phyloP scores from a whole-genome alignment of 768 basidiomycete genomes.

The Polyporus arcularius region DNA sequence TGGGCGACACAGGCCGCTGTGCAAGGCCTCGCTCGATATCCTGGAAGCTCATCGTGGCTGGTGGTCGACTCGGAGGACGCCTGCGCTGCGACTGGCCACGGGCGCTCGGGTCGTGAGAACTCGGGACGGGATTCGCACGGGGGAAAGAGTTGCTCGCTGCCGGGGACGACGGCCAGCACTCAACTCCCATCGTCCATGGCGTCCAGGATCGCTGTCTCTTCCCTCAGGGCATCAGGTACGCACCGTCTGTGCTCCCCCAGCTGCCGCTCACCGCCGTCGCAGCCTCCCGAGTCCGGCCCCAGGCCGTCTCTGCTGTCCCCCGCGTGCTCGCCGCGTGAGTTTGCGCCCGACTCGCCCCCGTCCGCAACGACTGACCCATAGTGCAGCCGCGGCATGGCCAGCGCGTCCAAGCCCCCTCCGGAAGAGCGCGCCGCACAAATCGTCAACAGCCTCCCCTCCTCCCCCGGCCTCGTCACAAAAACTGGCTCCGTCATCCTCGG shows the following conservation, averaged over 20 bases:
- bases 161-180: slow-evolving; percentile 15
- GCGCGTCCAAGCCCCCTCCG: slow-evolving; percentile 64
- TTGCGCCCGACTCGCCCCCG: neutral
- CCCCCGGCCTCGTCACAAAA: slow-evolving; percentile 89
- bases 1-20: slow-evolving; percentile 31
- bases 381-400: slow-evolving; percentile 66
- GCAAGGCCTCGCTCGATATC: slow-evolving; percentile 49
- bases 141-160: slow-evolving; percentile 13
- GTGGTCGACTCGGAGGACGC: too few species aligned
- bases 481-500: slow-evolving; percentile 91
- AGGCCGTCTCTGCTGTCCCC: slow-evolving; percentile 29
- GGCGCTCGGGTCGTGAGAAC: neutral
- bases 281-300: slow-evolving; percentile 50
- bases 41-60: slow-evolving; percentile 60
- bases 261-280: neutral
- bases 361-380: neutral
- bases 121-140: slow-evolving; percentile 2
- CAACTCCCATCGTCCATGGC: slow-evolving; percentile 47
- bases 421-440: slow-evolving; percentile 87
- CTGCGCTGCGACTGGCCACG: too few species aligned
- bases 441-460: slow-evolving; percentile 84
- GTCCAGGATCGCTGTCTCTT: slow-evolving; percentile 68
- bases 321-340: slow-evolving; percentile 33
- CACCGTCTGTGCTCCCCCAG: neutral
- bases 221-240: slow-evolving; percentile 61